Evolutionary conservation across 2,329 filamentous ascomycete species (phyloP), one percentile per base, ranked within the genome.

Genomic region (Aspergillus piperis): DNA sequence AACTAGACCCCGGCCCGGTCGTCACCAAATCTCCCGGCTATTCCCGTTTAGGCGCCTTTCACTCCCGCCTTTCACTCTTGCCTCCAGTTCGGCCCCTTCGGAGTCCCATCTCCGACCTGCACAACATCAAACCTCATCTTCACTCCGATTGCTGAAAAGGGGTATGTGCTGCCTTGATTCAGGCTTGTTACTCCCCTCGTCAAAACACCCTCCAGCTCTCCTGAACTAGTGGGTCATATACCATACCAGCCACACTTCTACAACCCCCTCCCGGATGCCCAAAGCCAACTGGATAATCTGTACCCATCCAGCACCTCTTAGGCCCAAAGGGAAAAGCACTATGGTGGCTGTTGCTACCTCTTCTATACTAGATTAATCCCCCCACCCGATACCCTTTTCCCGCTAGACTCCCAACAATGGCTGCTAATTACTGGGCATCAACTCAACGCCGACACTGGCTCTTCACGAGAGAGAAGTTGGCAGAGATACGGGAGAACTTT

Each of bases 361-460:
- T 38, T 30, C 30, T 50, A 30, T 56, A 50, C 42, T 48, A 56
- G 27, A 59, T 36, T 49, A 25, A 50, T 27, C 15, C 55, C 38
- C 38, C 36, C 25, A 50, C n/a, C 3, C 47, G 25, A 17, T 27
- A 17, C 27, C 25, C 15, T 8, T 8, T 17, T 5, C 30, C 15
- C 13, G 48, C 54, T 41, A 52, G 54, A 48, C 27, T 25, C 53
- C 32, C 49, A 51, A 55, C 27, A 30, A 97, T 97, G 94, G 91
- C 94, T 36, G 91, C 93, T 73, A 97, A 94, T 78, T 99, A 94
- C 80, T 99, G 93, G 93, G 90, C 92, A 65, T 98, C 95, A 58
- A 95, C 92, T 25, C 95, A 99, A 79, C 86, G 89, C 68, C 89
- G 88, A 68, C 86, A 90, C 80, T 99, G 95, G 95, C 90, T 91